phyloP scores from a whole-genome alignment of 2,329 filamentous ascomycete genomes.

The Calycina herbarum region DNA sequence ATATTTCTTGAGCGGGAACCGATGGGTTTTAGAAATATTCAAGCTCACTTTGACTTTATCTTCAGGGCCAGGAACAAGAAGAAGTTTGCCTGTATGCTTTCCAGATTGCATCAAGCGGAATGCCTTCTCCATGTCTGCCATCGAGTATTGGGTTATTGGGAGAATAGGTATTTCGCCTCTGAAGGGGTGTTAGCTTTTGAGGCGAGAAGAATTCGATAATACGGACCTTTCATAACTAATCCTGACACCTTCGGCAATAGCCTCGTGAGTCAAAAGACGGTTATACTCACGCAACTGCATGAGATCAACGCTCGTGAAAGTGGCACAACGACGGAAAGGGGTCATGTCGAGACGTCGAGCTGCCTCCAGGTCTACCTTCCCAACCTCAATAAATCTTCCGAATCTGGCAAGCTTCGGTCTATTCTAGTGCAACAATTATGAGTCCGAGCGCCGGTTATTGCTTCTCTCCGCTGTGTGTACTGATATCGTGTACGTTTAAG shows the following conservation, averaged over 20 bases:
- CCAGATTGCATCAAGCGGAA: conserved; percentile 19
- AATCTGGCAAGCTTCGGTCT: conserved; percentile 28
- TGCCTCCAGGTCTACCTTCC: conserved; percentile 14
- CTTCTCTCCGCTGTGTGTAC: no score
- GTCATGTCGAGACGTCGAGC: conserved; percentile 21
- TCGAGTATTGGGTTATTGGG: neutral
- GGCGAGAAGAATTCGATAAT: neutral
- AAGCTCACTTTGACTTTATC: conserved; percentile 1
- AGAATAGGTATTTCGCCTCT: neutral
- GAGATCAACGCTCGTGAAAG: neutral
- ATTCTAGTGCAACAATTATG: no score
- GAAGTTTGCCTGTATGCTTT: conserved; percentile 17
- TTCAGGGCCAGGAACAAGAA: neutral
- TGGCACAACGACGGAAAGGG: neutral
- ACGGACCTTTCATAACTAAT: neutral
- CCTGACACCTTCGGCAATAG: neutral
- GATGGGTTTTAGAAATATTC: no score
- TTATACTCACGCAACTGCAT: neutral
- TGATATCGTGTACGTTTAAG: no score
- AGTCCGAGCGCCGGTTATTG: no score
- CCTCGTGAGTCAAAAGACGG: no score
- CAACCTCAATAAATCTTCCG: conserved; percentile 41
- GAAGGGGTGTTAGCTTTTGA: no score
- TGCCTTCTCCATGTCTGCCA: conserved; percentile 13
- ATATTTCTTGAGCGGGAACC: no score